Base-by-base conservation (phyloP, 1,139 yeast species). In the Yamadazyma blattariae region DNA sequence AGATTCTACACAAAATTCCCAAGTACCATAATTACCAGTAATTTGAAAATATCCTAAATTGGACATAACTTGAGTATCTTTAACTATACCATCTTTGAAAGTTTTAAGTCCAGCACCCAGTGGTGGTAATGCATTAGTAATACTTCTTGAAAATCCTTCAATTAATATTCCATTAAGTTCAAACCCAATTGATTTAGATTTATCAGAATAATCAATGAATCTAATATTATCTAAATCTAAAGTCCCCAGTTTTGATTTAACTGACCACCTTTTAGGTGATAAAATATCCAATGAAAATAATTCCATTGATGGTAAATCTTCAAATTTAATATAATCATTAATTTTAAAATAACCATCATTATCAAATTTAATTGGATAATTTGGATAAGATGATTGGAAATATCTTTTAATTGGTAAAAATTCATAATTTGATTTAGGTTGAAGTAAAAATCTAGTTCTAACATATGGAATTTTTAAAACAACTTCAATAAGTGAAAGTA, bases 1-100 rank as follows among this genome's bases (percentile, higher is more conserved):
- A 39, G 12, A 4, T 11, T 15, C 16, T 28, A 24, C 42, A 22
- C 26, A 7, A 4, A 87, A 52, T 1, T 60, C 54, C 82, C 86
- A 84, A 2, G 67, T 36, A 0, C 96, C 96, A 1, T 92, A 92
- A 31, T 63, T 66, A 0, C 82, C 79, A 42, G 75, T 76, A 31
- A 88, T 61, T 56, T 88, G 96, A 41, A 83, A 69, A 56, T 88
- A 88, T 0, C 95, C 95, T 35, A 79, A 58, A 36, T 80, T 77
- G 0, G 84, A 72, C 90, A 87, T 80, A 3, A 86, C 78, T 30
- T 61, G 64, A 0, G 95, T 83, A 45, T 83, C 88, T 1, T 29
- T 40, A 6, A 25, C 13, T 7, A 15, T 20, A 6, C 38, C 32
- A 9, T 23, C 28, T 15, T 51, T 47, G 1, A 20, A 3, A 33